phyloP scores from a whole-genome alignment of 108 stramenopile species.

The Cyclotella sp. region DNA sequence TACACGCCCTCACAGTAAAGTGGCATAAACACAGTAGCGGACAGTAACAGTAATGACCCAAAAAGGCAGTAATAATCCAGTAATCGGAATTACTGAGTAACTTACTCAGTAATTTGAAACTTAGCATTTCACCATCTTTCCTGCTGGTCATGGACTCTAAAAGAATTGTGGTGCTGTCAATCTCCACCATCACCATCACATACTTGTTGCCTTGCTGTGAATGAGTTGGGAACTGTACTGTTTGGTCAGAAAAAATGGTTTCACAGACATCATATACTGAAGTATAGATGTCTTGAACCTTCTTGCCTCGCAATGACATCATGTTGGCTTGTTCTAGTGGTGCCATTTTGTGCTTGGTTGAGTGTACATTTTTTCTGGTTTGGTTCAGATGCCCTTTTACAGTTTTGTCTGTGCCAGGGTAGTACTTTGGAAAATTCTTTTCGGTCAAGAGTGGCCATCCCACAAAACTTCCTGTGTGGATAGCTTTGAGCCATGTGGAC shows the following conservation, averaged over 20 bases:
- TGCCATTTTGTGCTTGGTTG: conserved; percentile 11
- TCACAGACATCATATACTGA: conserved; percentile 2
- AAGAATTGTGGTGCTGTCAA: conserved; percentile 29
- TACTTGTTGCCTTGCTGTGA: conserved; percentile 7
- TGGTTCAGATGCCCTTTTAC: not conserved
- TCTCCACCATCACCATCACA: conserved; percentile 25
- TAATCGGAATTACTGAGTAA: too few species aligned
- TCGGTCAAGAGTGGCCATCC: too few species aligned
- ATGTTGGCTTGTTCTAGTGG: not conserved
- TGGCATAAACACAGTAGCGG: too few species aligned
- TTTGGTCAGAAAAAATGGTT: conserved; percentile 30
- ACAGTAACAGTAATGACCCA: too few species aligned
- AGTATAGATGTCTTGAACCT: conserved; percentile 7
- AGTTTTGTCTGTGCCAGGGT: too few species aligned
- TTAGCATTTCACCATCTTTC: conserved; percentile 23
- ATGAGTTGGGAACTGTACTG: conserved; percentile 13
- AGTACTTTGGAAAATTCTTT: too few species aligned
- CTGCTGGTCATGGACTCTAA: conserved; percentile 34
- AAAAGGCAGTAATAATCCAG: too few species aligned
- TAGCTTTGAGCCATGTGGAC: too few species aligned
- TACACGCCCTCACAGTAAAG: too few species aligned
- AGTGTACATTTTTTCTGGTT: conserved; percentile 9
- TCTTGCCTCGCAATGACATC: not conserved
- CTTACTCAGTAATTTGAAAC: too few species aligned
- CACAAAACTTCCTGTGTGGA: too few species aligned